Percentiles rank a stretch among this genome's conserved stretches.
phyloP scores from a whole-genome alignment of 202 grass and related monocot genomes.

The Digitaria exilis region DNA sequence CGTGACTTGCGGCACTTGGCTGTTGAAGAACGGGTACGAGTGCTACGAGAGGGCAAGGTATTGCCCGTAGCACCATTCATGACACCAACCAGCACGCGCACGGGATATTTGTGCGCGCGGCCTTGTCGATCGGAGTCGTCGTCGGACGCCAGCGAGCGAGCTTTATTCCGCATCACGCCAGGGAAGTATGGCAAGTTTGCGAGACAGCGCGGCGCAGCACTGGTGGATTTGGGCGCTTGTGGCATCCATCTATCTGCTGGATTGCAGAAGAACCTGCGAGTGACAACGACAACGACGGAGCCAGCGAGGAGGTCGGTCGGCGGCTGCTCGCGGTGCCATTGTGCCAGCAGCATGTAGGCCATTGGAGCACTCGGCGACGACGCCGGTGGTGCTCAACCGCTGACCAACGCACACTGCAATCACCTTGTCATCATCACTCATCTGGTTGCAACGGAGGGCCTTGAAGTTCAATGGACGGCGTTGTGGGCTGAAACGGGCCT shows the following conservation, averaged over 20 bases:
- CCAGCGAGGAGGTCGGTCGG: background rate
- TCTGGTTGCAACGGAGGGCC: too few species aligned
- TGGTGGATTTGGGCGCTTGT: background rate
- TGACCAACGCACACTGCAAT: too few species aligned
- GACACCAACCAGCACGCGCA: background rate
- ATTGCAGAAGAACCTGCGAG: background rate
- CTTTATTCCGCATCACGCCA: background rate
- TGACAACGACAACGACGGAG: background rate
- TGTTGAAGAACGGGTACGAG: background rate
- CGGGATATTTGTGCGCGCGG: constrained; percentile 13
- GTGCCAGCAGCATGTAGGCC: background rate
- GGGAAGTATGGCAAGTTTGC: background rate
- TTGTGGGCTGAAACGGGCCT: background rate
- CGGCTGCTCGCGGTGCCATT: background rate
- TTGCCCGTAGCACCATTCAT: too few species aligned
- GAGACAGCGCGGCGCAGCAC: background rate
- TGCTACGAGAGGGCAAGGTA: too few species aligned
- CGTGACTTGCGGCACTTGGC: background rate
- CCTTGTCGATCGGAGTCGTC: background rate
- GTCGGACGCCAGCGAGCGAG: background rate
- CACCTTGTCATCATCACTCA: too few species aligned
- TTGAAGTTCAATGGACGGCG: too few species aligned
- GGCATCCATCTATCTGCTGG: background rate
- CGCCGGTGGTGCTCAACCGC: too few species aligned
- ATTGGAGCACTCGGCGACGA: background rate